Evolutionary conservation across 2,329 filamentous ascomycete genomes (phyloP), one percentile per base, ranked within the genome.

Genomic region (Pochonia chlamydosporia): DNA sequence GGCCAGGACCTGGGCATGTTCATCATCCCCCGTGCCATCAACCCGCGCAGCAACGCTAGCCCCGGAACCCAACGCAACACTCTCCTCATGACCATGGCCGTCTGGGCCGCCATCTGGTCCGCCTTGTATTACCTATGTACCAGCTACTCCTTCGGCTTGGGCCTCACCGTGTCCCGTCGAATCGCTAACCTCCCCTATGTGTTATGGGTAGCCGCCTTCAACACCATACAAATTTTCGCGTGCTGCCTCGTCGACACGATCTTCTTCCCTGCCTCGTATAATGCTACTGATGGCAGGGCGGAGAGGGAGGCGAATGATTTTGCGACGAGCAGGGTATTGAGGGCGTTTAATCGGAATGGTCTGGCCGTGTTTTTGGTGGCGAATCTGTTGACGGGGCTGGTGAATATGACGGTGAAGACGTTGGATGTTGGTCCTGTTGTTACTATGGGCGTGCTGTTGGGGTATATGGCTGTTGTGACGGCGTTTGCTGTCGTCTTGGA

Each of bases 151-250:
- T 85, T 85, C 54, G 90, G 89, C 5, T 75, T 89, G 28, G 82
- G 82, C 6, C 73, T 95, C 24, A 75, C 75, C 13, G 89, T 96
- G 7, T 97, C 93, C 5, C 85, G 93, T 18, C 84, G 93, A 1
- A 73, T 97, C 48, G 93, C 92, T 8, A 99, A 99, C 59, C 75
- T 96, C 52, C 90, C 93, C 0, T 99, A 99, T 63, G 79, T 97
- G 37, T 73, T 96, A 39, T 97, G 92, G 90, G 85, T 95, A 7
- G 78, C 84, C n/a, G 85, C 89, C 3, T 96, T 93, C 73, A 99
- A 97, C 70, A 84, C 81, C 51, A 74, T 78, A n/a, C 89, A 96
- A 63, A 73, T 99, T 9, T 72, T 88, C 7, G 75, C 85, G 1
- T 96, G 92, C 64, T 90, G 84, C 59, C 63, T 84, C 13, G 76